Base-by-base conservation (phyloP, 1,284 basidiomycete species). In the Puccinia triticina region DNA sequence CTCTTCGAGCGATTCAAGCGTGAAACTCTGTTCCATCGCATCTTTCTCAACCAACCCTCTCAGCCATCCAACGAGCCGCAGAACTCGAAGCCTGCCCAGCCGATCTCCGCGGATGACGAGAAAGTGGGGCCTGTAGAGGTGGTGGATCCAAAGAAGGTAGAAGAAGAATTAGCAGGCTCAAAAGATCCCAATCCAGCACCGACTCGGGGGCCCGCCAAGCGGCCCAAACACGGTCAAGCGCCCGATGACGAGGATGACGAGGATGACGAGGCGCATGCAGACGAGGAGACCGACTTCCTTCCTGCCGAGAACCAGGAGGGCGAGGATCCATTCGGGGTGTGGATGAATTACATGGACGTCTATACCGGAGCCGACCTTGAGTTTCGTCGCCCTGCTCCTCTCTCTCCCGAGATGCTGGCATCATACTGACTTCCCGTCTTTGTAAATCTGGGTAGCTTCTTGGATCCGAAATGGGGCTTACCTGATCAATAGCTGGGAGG, bases 321-420 rank as follows among this genome's bases (percentile, higher is more conserved):
- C 48, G 71, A 55, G 48, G 71, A 82, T 67, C 57, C 67, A 10
- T 82, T 82, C 34, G 79, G 79, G 5, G 72, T 74, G 32, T 82
- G 79, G 79, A 75, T 82, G 32, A 82, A 82, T 67, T 73, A 73
- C 53, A 34, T 82, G 32, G 79, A 82, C 72, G 72, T 82, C 23
- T 82, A 72, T 75, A 74, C 43, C 37, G 79, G 57, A 34, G 23
- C 71, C 0, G 79, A 82, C 32, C 26, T 82, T 23, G 72, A 82
- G 79, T 82, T 80, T 40, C 26, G 67, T 55, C 26, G 3, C 46
- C n/a, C 26, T 50, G 57, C 29, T 50, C 14, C 50, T 55, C 53
- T 16, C 16, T 53, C n/a, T 37, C 16, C 59, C 11, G 11, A 10
- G 1, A 1, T 64, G 5, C n/a, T 59, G 37, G 0, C 55, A 40